These are phyloP conservation scores for Ceratocystis colombiana DNA, from an alignment of 2,329 filamentous ascomycete species.

Conservation along the genomic window DNA sequence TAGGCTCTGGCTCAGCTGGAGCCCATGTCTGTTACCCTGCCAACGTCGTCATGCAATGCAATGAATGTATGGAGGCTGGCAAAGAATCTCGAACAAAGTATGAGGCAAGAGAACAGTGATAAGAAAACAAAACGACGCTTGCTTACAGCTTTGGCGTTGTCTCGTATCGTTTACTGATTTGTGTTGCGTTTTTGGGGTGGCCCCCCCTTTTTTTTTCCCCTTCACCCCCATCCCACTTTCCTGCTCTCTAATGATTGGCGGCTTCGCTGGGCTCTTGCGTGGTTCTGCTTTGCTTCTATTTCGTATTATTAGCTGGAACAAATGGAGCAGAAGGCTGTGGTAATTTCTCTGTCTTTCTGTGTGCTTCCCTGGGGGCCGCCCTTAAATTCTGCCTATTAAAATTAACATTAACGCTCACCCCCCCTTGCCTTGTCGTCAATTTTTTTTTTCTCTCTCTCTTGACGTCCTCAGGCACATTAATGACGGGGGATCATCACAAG, in stretches of 20 bases:
- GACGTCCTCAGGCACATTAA: neutral
- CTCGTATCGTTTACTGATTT: conserved; percentile 14
- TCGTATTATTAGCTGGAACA: neutral
- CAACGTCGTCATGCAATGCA: conserved; percentile 7
- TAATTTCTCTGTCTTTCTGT: conserved; percentile 2
- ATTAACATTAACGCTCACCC: too few relatives aligned
- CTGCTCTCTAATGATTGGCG: neutral
- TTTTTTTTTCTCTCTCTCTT: neutral
- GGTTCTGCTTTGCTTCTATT: neutral
- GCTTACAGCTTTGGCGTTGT: conserved; percentile 9
- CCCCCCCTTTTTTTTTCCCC: neutral
- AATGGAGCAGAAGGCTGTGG: neutral
- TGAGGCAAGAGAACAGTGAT: neutral
- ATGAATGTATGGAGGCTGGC: neutral
- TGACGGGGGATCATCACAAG: too few relatives aligned
- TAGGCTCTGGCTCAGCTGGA: conserved; percentile 2
- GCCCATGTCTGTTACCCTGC: conserved; percentile 10
- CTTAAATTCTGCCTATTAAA: neutral
- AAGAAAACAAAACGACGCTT: neutral
- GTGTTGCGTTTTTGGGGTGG: neutral
- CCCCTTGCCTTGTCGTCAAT: neutral
- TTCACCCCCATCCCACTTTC: neutral
- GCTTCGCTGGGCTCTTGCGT: neutral
- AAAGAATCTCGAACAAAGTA: conserved; percentile 8
- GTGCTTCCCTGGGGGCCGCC: neutral